These are phyloP conservation scores for Moesziomyces sp. DNA, from an alignment of 1,284 basidiomycete species.

Conservation along the genomic window DNA sequence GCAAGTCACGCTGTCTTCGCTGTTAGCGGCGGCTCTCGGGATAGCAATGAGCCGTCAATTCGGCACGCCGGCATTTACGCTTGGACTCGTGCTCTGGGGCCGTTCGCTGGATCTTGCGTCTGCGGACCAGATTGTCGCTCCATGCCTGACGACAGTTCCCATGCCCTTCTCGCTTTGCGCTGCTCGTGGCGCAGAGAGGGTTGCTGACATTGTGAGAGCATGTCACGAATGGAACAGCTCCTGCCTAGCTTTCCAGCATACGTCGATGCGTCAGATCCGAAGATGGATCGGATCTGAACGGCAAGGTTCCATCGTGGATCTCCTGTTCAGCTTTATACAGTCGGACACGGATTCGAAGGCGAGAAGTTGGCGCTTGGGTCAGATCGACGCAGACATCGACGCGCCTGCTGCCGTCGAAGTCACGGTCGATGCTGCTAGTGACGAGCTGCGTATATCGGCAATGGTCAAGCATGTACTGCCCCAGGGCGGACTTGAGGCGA, in stretches of 20 bases:
- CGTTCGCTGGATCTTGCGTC: slow-evolving; percentile 8
- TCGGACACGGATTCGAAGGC: not conserved
- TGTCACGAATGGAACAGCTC: slow-evolving; percentile 13
- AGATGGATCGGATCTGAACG: slow-evolving; percentile 12
- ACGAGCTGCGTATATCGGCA: slow-evolving; percentile 18
- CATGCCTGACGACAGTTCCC: slow-evolving; percentile 5
- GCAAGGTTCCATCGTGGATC: slow-evolving; percentile 6
- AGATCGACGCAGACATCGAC: slow-evolving; percentile 15
- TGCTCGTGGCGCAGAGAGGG: not conserved
- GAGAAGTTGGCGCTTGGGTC: slow-evolving; percentile 4
- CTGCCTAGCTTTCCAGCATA: slow-evolving; percentile 13
- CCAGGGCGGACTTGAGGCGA: slow-evolving; percentile 1
- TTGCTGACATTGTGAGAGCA: slow-evolving; percentile 1
- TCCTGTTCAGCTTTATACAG: slow-evolving; percentile 20
- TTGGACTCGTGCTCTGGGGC: slow-evolving; percentile 15
- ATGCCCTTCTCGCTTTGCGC: slow-evolving; percentile 7
- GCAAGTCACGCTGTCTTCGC: slow-evolving; percentile 11
- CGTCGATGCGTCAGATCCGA: slow-evolving; percentile 18
- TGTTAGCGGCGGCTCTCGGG: slow-evolving; percentile 8
- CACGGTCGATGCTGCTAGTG: not conserved
- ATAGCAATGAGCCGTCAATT: slow-evolving; percentile 4
- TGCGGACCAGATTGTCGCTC: slow-evolving; percentile 8
- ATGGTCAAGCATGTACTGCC: slow-evolving; percentile 7
- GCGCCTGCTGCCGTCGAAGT: slow-evolving; percentile 17
- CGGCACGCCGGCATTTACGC: slow-evolving; percentile 8